Conservation (phyloP, 495 filamentous ascomycete species). For the Penicillium longicatenatum region DNA sequence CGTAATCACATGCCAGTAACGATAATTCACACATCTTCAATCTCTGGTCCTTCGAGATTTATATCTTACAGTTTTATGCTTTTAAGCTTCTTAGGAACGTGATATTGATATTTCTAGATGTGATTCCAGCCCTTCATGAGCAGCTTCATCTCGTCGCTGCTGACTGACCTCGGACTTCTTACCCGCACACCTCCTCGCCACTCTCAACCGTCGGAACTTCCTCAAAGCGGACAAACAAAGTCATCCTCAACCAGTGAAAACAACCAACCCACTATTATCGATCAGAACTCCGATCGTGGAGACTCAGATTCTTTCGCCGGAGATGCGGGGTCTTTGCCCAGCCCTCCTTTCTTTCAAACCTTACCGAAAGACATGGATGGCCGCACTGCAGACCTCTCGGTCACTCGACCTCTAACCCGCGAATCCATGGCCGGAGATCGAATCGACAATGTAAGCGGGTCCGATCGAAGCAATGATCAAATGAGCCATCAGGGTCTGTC, state of each 20-base stretch:
- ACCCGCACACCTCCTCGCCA: slow-evolving; percentile 67
- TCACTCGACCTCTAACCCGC: slow-evolving; percentile 10
- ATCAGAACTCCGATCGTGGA: slow-evolving; percentile 17
- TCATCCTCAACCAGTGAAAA: slow-evolving; percentile 7
- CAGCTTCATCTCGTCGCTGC: slow-evolving; percentile 69
- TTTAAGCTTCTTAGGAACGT: slow-evolving; percentile 1
- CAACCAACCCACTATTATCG: slow-evolving; percentile 12
- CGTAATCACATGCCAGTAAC: slow-evolving; percentile 28
- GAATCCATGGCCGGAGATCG: neutral
- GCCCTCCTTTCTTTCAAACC: slow-evolving; percentile 26
- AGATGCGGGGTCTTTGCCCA: slow-evolving; percentile 30
- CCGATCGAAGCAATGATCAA: neutral
- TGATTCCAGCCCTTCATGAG: slow-evolving; percentile 57
- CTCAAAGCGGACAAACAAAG: slow-evolving; percentile 21
- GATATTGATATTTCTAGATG: slow-evolving; percentile 18
- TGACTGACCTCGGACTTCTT: slow-evolving; percentile 76
- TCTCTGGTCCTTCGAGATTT: slow-evolving; percentile 8
- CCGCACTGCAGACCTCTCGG: slow-evolving; percentile 25
- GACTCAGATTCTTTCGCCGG: slow-evolving; percentile 12
- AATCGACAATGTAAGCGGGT: neutral
- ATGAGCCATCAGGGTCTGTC: neutral
- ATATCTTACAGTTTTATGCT: neutral
- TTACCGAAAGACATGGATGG: slow-evolving; percentile 34
- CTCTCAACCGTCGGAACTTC: slow-evolving; percentile 16
- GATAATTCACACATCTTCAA: neutral